Conservation (phyloP, 495 filamentous ascomycete species). For the Durotheca rogersii region DNA sequence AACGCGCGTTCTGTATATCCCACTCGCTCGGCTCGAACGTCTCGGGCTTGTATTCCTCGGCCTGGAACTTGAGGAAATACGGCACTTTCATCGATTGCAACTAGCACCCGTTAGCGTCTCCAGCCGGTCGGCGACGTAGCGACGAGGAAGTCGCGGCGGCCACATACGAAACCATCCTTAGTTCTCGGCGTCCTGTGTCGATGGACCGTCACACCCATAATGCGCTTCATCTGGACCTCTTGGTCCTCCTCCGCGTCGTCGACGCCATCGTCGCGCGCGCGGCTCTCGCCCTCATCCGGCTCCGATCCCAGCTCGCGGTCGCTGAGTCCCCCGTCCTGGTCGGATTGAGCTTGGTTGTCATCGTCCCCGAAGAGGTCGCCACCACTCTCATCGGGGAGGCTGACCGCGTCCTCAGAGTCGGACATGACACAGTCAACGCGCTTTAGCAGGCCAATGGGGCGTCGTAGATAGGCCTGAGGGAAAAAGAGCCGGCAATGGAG, state of each 20-base stretch:
- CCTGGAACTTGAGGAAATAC: conserved; percentile 73
- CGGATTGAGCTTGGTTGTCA: conserved; percentile 32
- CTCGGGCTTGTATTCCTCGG: conserved; percentile 69
- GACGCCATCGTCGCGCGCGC: conserved; percentile 20
- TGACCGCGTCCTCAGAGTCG: conserved; percentile 50
- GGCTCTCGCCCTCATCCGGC: conserved; percentile 51
- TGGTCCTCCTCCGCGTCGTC: conserved; percentile 52
- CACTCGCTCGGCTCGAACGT: conserved; percentile 58
- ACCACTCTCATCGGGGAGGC: conserved; percentile 53
- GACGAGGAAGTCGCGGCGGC: not conserved
- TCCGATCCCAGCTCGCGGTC: conserved; percentile 81
- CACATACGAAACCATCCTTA: conserved; percentile 62
- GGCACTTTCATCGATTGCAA: conserved; percentile 78
- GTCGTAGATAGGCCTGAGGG: no score
- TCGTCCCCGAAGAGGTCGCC: conserved; percentile 69
- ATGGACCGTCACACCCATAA: conserved; percentile 60
- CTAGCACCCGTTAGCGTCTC: conserved; percentile 44
- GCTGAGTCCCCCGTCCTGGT: conserved; percentile 45
- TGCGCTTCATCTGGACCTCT: conserved; percentile 51
- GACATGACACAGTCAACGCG: conserved; percentile 41
- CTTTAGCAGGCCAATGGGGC: no score
- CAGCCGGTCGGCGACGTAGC: no score
- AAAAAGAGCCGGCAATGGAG: no score
- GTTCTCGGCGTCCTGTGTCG: conserved; percentile 68
- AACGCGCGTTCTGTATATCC: conserved; percentile 47